A percentile compares a stretch with the other conserved stretches of the same genome.
Evolutionary conservation across 148 eudicot species (phyloP).

Genomic region (Vaccinium darrowii): DNA sequence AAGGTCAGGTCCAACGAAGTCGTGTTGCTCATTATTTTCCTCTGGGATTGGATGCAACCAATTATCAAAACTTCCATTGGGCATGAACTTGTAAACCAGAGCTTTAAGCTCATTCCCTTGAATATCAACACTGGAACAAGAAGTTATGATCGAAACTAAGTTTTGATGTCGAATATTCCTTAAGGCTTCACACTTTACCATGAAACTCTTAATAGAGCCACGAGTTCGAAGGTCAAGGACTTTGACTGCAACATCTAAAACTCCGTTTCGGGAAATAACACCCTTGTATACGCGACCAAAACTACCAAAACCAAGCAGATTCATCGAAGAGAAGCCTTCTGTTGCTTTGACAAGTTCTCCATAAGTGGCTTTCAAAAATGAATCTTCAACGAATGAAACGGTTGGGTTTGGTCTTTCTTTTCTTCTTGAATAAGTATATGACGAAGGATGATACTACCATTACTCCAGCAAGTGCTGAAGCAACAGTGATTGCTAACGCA

Average conservation of each 20-base stretch:
- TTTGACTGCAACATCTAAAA: not conserved
- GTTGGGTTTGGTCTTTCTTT: not conserved
- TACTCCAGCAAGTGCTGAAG: not conserved
- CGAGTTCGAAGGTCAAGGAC: not conserved
- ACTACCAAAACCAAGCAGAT: slow-evolving; percentile 3
- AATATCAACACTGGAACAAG: not conserved
- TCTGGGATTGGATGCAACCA: not conserved
- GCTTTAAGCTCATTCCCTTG: not conserved
- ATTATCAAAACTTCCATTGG: not conserved
- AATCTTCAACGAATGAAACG: not conserved
- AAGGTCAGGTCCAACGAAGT: not conserved
- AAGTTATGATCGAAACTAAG: not conserved
- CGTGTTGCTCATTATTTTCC: not conserved
- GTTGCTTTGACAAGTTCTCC: slow-evolving; percentile 5
- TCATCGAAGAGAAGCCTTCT: not conserved
- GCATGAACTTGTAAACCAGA: slow-evolving; percentile 6
- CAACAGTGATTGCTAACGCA: not conserved
- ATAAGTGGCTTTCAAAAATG: not conserved
- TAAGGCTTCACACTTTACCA: not conserved
- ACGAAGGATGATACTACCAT: too few species aligned
- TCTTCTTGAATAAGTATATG: not conserved
- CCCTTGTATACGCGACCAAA: not conserved
- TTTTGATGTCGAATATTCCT: not conserved
- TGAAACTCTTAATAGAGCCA: slow-evolving; percentile 4
- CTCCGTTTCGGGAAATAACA: not conserved